Evolutionary conservation across 2,329 filamentous ascomycete species (phyloP), one percentile per base, ranked within the genome.

Genomic region (Cytospora piceicola): DNA sequence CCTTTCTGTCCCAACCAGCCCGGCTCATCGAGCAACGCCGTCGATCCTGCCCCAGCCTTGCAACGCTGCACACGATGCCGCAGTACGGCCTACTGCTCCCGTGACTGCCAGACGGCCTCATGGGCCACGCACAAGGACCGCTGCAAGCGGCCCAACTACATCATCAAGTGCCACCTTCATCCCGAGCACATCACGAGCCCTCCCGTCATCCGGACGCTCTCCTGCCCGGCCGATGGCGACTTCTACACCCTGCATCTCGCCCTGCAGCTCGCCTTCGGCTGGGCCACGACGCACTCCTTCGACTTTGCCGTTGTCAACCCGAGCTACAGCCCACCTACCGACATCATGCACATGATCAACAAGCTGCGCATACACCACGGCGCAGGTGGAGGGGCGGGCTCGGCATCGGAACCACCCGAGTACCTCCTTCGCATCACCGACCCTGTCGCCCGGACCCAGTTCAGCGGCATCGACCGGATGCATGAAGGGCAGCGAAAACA

Each of bases 91-190:
- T 53, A 53, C 51, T 53, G 51, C 51, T 53, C 51, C 14, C 51
- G 9, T 20, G 22, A 14, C 22, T 53, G 51, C 22, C 51, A 53
- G 51, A 4, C 22, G 5, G 24, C 51, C 22, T 53, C 51, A 3
- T 70, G 70, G 70, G 49, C 58, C 22, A n/a, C 29, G 14, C 69
- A 71, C 61, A 71, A 69, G 61, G 53, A 4, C 14, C 22, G 11
- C 1, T 71, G 70, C 64, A 53, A 30, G 27, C 69, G 68, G 12
- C 68, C 46, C 15, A 71, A 71, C 64, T 71, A 71, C 65, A 67
- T 70, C 22, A 61, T 72, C 64, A 58, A 67, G 32, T 64, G 71
- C 51, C 57, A 70, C 5, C 55, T 71, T 14, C 30, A 29, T 5
- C 70, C 70, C 15, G 62, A 53, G 6, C 5, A 67, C 14, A 69